Base-by-base conservation (phyloP, 192 early-diverging fungal genomes). In the Backusella psychrophila region DNA sequence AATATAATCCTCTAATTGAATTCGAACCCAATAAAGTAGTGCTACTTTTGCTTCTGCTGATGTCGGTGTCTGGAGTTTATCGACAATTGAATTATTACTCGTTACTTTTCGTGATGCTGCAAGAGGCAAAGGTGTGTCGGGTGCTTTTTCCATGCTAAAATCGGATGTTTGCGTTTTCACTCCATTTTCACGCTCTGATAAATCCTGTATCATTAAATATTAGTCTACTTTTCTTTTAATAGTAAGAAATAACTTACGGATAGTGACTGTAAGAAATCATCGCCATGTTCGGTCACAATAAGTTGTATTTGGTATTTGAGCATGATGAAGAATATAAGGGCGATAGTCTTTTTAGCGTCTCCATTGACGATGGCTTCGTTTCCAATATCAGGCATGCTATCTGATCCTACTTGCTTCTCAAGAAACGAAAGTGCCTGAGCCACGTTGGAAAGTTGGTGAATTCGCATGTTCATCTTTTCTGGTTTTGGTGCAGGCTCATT, bases 351-450 rank as follows among this genome's bases (percentile, higher is more conserved):
- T 81, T 94, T 94, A 49, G 77, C 80, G 76, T 94, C 93, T 36
- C 86, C 87, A 70, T 94, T 91, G 34, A 94, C 93, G 80, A 94
- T 94, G 74, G 90, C 92, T 77, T 94, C 93, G 72, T 90, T 88
- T 38, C 93, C 93, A 75, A 94, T 92, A 77, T 92, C 92, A 26
- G 89, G 88, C 49, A 92, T 80, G 14, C 78, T 65, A 41, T 92
- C 90, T 19, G 86, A 83, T 23, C 91, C 85, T 14, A 88, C 59
- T 11, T 87, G 87, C 35, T 79, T 79, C 72, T 85, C 83, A 34
- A 94, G 87, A 66, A 93, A 94, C 1, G 83, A 75, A 8, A 94
- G 77, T 0, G 92, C 93, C 70, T 90, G 93, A 79, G 91, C 89
- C 39, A 91, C 83, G 72, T 94, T 94, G 26, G 93, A 89, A 53